Base-by-base conservation (phyloP, 306 rosid genomes). In the Quercus rubra region DNA sequence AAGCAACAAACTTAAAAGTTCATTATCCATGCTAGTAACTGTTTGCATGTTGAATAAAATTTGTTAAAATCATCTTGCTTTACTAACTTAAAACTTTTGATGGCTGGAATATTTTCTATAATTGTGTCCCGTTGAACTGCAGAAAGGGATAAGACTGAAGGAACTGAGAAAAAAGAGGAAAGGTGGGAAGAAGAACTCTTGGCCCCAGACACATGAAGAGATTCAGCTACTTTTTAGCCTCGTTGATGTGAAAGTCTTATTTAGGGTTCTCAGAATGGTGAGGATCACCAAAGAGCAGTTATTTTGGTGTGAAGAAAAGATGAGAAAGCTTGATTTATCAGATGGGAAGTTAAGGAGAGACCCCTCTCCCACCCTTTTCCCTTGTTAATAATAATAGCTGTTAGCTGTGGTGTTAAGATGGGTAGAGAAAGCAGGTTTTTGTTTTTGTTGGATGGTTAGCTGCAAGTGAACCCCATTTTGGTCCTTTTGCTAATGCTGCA, bases 271-370 rank as follows among this genome's bases (percentile, higher is more conserved):
- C 12, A 86, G 89, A 75, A 92, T 95, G 94, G 73, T 68, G 6
- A 89, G 91, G 90, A 77, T 92, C 77, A 89, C 82, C 6, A 92
- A 90, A 56, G 96, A 90, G 54, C 97, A 95, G 74, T 79, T 95
- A 73, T 78, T 89, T 71, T 95, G 99, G 99, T 92, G 99, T 58
- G 98, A 95, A 85, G 97, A 92, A 78, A 95, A 95, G 91, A 83
- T 90, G 89, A 95, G 91, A 75, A 95, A 90, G 73, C 88, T 95
- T 28, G 96, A 91, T 71, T 38, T 91, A 30, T 80, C 84, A 12
- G 87, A 83, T 58, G 79, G 91, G 30, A 89, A 84, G 90, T 81
- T 95, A 85, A 84, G 88, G 85, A 90, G 99, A 86, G 98, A 95
- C 78, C 94, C 92, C 0, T 86, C 90, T 41, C 97, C 97, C 20